These are phyloP conservation scores for Syncephalis plumigaleata DNA, from an alignment of 371 early-diverging fungal genomes.

Conservation along the genomic window DNA sequence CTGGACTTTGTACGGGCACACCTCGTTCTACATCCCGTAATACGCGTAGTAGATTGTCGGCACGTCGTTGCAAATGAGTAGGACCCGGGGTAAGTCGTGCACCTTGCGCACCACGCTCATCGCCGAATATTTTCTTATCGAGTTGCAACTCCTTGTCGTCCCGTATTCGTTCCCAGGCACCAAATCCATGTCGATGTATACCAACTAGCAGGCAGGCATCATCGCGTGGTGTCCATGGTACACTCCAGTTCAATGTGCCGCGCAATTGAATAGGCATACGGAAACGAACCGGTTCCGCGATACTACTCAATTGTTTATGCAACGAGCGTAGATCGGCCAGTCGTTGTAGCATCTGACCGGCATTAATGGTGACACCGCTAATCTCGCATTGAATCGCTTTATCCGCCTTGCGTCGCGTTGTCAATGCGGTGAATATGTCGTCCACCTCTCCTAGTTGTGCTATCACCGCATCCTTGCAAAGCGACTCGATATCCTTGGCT, in stretches of 20 bases:
- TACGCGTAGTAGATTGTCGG: not conserved
- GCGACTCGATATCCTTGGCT: constrained; percentile 37
- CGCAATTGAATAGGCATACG: too few relatives aligned
- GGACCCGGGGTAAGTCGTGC: too few relatives aligned
- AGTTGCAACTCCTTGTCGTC: constrained; percentile 25
- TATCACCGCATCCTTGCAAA: constrained; percentile 41
- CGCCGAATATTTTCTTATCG: too few relatives aligned
- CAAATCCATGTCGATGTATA: constrained; percentile 85
- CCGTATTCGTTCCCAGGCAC: constrained; percentile 77
- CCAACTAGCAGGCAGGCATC: constrained; percentile 94
- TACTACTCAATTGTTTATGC: too few relatives aligned
- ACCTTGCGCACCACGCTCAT: too few relatives aligned
- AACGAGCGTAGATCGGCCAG: constrained; percentile 18
- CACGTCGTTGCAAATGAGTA: not conserved
- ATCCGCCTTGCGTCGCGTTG: too few relatives aligned
- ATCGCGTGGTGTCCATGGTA: constrained; percentile 73
- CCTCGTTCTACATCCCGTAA: not conserved
- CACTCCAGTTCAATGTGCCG: too few relatives aligned
- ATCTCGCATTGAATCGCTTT: too few relatives aligned
- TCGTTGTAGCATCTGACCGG: constrained; percentile 50
- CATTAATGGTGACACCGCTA: constrained; percentile 25
- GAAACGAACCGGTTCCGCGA: too few relatives aligned
- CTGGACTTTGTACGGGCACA: too few relatives aligned
- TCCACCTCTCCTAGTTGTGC: too few relatives aligned
- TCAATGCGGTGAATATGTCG: too few relatives aligned